Evolutionary conservation across 768 basidiomycete genomes (phyloP).

Genomic region (Tremella fuciformis): DNA sequence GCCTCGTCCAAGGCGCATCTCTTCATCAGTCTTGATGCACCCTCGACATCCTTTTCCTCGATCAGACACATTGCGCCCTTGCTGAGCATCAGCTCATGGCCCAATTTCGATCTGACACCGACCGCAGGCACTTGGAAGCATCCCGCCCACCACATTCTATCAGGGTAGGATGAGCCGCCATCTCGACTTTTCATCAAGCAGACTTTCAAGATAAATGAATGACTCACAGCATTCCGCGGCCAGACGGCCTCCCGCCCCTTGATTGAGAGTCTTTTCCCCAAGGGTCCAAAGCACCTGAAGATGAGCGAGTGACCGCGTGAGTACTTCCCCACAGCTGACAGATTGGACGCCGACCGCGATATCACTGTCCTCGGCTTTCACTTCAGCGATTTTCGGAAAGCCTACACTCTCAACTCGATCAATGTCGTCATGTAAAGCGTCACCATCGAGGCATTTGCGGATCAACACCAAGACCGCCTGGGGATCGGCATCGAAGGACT

Average conservation of each 20-base stretch:
- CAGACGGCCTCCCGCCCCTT: not conserved
- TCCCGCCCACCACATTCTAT: not conserved
- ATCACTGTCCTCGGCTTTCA: too few relatives aligned
- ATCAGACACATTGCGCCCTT: not conserved
- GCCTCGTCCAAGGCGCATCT: not conserved
- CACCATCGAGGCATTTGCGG: not conserved
- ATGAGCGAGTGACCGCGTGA: too few relatives aligned
- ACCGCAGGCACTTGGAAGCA: conserved; percentile 1
- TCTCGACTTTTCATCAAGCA: not conserved
- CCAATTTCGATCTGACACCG: not conserved
- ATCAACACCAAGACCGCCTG: not conserved
- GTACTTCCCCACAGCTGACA: too few relatives aligned
- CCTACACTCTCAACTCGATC: too few relatives aligned
- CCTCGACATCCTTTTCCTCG: not conserved
- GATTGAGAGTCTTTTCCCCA: not conserved
- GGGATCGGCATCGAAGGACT: not conserved
- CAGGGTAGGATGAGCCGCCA: conserved; percentile 1
- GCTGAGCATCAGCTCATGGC: not conserved
- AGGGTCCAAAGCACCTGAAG: not conserved
- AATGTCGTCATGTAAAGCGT: not conserved
- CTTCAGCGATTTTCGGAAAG: too few relatives aligned
- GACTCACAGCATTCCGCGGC: conserved; percentile 2
- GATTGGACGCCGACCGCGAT: too few relatives aligned
- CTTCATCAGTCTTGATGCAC: not conserved
- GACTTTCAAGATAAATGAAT: not conserved